Evolutionary conservation across 768 basidiomycete species (phyloP).

Genomic region (Tylopilus subfusipes): DNA sequence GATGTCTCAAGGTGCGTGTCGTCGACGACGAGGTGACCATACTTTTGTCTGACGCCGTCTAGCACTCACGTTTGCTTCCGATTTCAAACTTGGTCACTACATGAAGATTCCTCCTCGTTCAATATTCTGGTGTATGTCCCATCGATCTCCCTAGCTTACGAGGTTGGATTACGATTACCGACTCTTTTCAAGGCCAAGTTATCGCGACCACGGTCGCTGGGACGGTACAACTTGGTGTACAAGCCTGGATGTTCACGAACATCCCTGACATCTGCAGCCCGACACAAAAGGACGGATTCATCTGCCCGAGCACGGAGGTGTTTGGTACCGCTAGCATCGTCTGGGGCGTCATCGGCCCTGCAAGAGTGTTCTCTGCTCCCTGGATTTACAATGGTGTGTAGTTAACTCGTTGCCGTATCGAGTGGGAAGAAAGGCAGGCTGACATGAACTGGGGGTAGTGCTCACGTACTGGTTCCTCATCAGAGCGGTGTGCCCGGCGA

Average conservation of each 20-base stretch:
- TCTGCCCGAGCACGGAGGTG: constrained; percentile 65
- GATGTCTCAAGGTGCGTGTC: constrained; percentile 41
- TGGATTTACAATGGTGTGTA: constrained; percentile 51
- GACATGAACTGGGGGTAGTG: constrained; percentile 11
- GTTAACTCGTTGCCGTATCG: too few relatives aligned
- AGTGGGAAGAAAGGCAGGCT: not conserved
- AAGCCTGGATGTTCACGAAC: constrained; percentile 55
- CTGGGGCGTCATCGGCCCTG: constrained; percentile 81
- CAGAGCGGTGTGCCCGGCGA: constrained; percentile 58
- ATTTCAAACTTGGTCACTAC: constrained; percentile 77
- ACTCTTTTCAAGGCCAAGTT: constrained; percentile 42
- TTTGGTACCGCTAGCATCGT: constrained; percentile 80
- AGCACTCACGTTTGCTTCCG: constrained; percentile 62
- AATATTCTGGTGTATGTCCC: constrained; percentile 52
- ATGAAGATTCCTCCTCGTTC: constrained; percentile 66
- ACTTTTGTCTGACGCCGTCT: not conserved
- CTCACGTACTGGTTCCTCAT: constrained; percentile 78
- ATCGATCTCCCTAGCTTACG: not conserved
- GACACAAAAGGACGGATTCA: constrained; percentile 49
- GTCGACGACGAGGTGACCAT: not conserved
- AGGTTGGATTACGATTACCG: not conserved
- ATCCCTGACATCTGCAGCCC: constrained; percentile 35
- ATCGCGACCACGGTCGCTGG: constrained; percentile 59
- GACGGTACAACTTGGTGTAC: constrained; percentile 64
- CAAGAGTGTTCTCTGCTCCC: constrained; percentile 63